These are phyloP conservation scores for Ogataea neopini DNA, from an alignment of 805 yeast genomes.

Conservation along the genomic window DNA sequence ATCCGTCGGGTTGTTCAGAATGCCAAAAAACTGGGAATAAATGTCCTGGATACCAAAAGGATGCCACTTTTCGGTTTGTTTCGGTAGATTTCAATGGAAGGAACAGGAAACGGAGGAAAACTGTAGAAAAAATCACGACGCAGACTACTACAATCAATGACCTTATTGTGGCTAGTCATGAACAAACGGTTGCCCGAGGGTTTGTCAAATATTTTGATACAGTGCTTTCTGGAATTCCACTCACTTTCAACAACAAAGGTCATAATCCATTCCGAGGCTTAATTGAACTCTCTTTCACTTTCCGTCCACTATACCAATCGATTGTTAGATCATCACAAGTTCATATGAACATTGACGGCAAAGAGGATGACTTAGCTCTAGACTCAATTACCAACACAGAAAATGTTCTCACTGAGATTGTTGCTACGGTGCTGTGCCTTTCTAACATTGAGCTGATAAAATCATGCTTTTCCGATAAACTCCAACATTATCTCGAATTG, in stretches of 20 bases:
- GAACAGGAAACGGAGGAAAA: too few relatives aligned
- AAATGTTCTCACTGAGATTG: slow-evolving; percentile 5
- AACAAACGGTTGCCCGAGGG: neutral
- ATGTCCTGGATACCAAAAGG: slow-evolving; percentile 8
- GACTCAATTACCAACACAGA: neutral
- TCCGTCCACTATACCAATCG: slow-evolving; percentile 11
- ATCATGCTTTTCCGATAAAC: slow-evolving; percentile 9
- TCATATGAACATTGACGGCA: neutral
- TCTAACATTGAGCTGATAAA: slow-evolving; percentile 7
- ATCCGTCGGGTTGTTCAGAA: neutral
- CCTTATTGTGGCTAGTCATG: neutral
- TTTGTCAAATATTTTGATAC: slow-evolving; percentile 10
- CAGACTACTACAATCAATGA: neutral
- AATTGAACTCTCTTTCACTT: slow-evolving; percentile 6
- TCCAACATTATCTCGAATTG: slow-evolving; percentile 4
- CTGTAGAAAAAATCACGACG: too few relatives aligned
- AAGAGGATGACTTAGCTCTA: neutral
- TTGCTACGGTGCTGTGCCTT: slow-evolving; percentile 13
- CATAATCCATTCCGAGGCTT: slow-evolving; percentile 11
- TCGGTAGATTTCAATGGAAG: neutral
- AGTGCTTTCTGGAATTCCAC: slow-evolving; percentile 14
- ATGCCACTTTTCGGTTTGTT: slow-evolving; percentile 2
- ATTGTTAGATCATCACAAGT: slow-evolving; percentile 9
- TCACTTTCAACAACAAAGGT: slow-evolving; percentile 11
- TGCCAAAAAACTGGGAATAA: slow-evolving; percentile 1